Base-by-base conservation (phyloP, 805 yeast genomes). In the Wickerhamomyces chaumierensis region DNA sequence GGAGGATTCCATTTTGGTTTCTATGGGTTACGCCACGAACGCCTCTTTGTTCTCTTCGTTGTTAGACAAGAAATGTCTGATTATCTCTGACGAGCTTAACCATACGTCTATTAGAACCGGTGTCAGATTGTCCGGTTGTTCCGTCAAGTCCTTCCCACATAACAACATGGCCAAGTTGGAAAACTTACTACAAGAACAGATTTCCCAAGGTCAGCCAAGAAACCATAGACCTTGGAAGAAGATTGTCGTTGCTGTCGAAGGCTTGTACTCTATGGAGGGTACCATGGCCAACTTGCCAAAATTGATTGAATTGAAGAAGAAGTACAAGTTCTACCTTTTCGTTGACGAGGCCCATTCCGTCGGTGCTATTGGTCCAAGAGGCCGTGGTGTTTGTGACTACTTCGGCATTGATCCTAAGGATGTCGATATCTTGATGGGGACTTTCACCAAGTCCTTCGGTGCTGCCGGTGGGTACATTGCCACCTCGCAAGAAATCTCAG, bases 301-400 rank as follows among this genome's bases (percentile, higher is more conserved):
- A 48, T 65, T 88, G 35, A 71, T 87, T 25, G 81, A 73, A 46
- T 72, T 92, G 57, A 90, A 87, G 57, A 69, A 78, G 51, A 84
- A 83, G 56, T 92, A 94, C 65, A 86, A 86, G 52, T 83, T 90
- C 55, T 85, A 84, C 55, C 63, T 92, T 38, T 92, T 83, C 54
- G 83, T 94, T 44, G 99, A 92, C 59, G 99, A 92, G 61, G 98
- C 98, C 12, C 99, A 92, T 60, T 90, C 97, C 5, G 81, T 92
- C 53, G 99, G 99, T 52, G 98, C 98, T n/a, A 71, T 92, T 63
- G 99, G 99, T 21, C 92, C 94, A 34, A 63, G 63, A 38, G 98
- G 98, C 35, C 78, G 83, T 55, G 99, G 99, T 55, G 81, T 92
- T 29, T 88, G 96, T 65, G 97, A 92, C 55, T 84, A 85, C 62